Evolutionary conservation across 192 early-diverging fungal genomes (phyloP).

Genomic region (Spizellomyces punctatus): DNA sequence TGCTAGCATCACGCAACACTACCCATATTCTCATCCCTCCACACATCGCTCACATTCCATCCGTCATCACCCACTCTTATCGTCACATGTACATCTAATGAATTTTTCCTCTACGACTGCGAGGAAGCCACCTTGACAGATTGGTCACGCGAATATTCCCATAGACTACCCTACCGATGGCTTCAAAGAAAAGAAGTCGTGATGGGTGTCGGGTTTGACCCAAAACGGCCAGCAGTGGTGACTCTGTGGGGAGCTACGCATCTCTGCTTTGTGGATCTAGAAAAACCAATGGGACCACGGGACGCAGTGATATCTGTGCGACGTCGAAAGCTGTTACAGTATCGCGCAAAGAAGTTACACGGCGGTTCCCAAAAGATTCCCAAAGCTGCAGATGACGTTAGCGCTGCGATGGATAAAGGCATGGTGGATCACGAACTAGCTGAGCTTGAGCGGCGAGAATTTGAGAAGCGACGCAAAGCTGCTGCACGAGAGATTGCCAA

Average conservation of each 20-base stretch:
- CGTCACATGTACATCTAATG: constrained; percentile 65
- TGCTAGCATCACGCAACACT: constrained; percentile 67
- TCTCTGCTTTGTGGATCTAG: constrained; percentile 76
- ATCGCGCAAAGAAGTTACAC: not conserved
- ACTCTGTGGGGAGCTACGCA: constrained; percentile 71
- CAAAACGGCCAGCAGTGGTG: constrained; percentile 61
- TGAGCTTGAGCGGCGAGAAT: constrained; percentile 13
- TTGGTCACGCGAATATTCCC: constrained; percentile 79
- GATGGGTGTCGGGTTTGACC: constrained; percentile 72
- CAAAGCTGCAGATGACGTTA: not conserved
- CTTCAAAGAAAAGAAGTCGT: constrained; percentile 68
- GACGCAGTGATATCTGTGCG: constrained; percentile 47
- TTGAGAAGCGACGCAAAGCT: constrained; percentile 13
- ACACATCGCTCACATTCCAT: constrained; percentile 71
- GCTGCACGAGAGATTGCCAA: constrained; percentile 10
- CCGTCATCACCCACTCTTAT: constrained; percentile 58
- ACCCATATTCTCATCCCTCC: constrained; percentile 59
- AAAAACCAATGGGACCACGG: constrained; percentile 53
- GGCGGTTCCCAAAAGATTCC: not conserved
- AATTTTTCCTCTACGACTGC: constrained; percentile 81
- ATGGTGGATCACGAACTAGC: constrained; percentile 14
- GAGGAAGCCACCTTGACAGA: constrained; percentile 63
- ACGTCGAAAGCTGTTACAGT: constrained; percentile 10
- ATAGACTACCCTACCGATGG: constrained; percentile 69
- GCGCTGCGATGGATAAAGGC: not conserved